A percentile compares a stretch with the other conserved stretches of the same genome.
These are phyloP conservation scores for Nannizziopsis barbatae DNA, from an alignment of 2,329 filamentous ascomycete species.

Conservation along the genomic window DNA sequence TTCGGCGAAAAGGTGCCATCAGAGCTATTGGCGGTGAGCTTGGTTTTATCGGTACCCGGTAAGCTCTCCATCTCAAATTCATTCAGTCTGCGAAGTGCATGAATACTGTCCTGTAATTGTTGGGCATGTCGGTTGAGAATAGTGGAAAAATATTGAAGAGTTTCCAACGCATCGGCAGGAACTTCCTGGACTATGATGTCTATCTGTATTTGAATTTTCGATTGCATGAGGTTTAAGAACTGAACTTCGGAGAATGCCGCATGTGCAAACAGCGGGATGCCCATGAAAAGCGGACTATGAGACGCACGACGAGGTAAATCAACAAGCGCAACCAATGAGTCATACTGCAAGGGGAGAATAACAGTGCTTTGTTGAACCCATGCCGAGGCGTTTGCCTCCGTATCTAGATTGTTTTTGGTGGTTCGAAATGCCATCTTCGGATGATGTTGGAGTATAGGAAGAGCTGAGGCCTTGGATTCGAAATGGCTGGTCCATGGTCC, in stretches of 20 bases:
- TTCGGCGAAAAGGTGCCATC: slow-evolving; percentile 7
- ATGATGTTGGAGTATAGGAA: slow-evolving; percentile 5
- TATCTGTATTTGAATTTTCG: slow-evolving; percentile 14
- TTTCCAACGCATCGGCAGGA: slow-evolving; percentile 11
- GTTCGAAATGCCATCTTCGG: slow-evolving; percentile 7
- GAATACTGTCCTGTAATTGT: slow-evolving; percentile 12
- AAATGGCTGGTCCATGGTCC: slow-evolving; percentile 8
- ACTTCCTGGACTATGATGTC: background rate
- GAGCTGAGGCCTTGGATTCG: background rate
- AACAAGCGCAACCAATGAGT: slow-evolving; percentile 9
- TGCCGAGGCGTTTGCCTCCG: slow-evolving; percentile 1
- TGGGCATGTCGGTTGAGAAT: slow-evolving; percentile 13
- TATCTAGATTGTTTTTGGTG: background rate
- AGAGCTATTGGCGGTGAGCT: background rate
- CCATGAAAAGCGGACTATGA: slow-evolving; percentile 7
- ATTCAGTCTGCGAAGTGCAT: slow-evolving; percentile 10
- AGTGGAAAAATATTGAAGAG: slow-evolving; percentile 13
- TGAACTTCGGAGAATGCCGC: slow-evolving; percentile 13
- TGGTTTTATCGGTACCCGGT: background rate
- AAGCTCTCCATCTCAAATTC: background rate
- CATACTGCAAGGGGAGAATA: slow-evolving; percentile 9
- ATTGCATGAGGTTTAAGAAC: slow-evolving; percentile 18
- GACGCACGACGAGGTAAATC: slow-evolving; percentile 5
- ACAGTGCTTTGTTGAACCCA: slow-evolving; percentile 4
- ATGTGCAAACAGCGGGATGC: slow-evolving; percentile 9